Evolutionary conservation across 352 stramenopile genomes (phyloP).

Genomic region (Pythium monospermum): DNA sequence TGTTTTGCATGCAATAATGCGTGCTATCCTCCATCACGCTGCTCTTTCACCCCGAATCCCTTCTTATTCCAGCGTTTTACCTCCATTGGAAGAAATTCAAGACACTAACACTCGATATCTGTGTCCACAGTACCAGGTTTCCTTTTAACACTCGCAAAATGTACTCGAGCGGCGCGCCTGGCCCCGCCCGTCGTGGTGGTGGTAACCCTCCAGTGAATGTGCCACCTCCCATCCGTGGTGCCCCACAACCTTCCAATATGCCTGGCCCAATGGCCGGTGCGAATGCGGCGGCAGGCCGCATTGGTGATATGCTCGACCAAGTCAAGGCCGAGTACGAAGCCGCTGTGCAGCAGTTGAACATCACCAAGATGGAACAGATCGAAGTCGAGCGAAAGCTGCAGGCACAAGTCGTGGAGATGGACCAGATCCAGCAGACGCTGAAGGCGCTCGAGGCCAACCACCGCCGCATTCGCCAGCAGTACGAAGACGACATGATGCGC

Average conservation of each 20-base stretch:
- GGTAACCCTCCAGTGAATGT: conserved; percentile 64
- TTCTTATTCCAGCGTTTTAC: no score
- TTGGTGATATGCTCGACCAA: conserved; percentile 81
- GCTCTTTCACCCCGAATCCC: no score
- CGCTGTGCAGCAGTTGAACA: conserved; percentile 81
- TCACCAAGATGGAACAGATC: conserved; percentile 86
- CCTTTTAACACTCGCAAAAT: conserved; percentile 22
- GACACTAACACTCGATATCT: no score
- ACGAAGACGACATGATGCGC: conserved; percentile 81
- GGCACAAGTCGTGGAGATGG: conserved; percentile 83
- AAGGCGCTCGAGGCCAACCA: conserved; percentile 83
- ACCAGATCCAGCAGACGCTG: conserved; percentile 85
- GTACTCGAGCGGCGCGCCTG: conserved; percentile 67
- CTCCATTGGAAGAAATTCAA: no score
- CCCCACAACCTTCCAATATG: conserved; percentile 39
- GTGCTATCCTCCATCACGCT: no score
- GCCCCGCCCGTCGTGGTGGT: conserved; percentile 46
- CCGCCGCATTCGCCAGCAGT: conserved; percentile 76
- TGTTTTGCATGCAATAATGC: no score
- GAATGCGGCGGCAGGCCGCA: conserved; percentile 39
- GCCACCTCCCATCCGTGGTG: conserved; percentile 49
- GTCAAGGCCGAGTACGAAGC: conserved; percentile 82
- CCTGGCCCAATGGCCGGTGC: conserved; percentile 36
- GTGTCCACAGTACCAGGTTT: neutral
- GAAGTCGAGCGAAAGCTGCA: conserved; percentile 86